These are phyloP conservation scores for Ambrosiella xylebori DNA, from an alignment of 2,329 filamentous ascomycete species.

Conservation along the genomic window DNA sequence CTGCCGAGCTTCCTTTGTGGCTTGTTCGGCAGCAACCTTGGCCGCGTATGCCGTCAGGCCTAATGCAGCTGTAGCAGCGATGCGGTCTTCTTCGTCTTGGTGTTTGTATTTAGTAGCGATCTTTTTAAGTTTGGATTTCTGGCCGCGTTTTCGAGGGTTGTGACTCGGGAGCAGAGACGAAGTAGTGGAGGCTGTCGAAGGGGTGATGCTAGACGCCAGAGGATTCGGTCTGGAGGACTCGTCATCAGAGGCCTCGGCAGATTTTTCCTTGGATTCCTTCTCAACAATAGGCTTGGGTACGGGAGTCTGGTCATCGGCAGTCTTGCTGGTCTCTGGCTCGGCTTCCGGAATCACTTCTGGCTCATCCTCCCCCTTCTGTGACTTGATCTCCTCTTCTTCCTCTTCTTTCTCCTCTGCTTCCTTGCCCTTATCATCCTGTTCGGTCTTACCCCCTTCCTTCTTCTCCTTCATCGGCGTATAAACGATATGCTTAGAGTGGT, in stretches of 20 bases:
- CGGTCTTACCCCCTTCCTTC: constrained; percentile 18
- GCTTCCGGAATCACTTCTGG: background rate
- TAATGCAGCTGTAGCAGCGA: constrained; percentile 69
- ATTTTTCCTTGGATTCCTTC: background rate
- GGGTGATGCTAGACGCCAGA: constrained; percentile 14
- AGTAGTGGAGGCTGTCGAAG: background rate
- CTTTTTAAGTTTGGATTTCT: constrained; percentile 71
- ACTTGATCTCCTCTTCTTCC: constrained; percentile 21
- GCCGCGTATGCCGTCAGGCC: constrained; percentile 53
- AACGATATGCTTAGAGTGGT: constrained; percentile 53
- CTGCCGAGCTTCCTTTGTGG: constrained; percentile 50
- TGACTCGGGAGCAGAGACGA: constrained; percentile 20
- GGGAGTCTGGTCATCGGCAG: background rate
- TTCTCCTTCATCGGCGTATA: constrained; percentile 12
- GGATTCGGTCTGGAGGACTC: constrained; percentile 8
- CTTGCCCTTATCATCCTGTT: constrained; percentile 18
- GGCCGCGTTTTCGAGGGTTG: constrained; percentile 49
- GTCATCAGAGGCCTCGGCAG: constrained; percentile 9
- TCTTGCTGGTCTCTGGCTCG: background rate
- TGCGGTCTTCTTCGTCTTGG: constrained; percentile 87
- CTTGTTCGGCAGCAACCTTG: constrained; percentile 49
- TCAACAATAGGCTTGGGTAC: constrained; percentile 16
- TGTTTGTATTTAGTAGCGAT: constrained; percentile 77
- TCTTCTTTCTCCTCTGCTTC: constrained; percentile 18
- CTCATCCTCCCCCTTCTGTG: constrained; percentile 22